Conservation (phyloP, 1,139 yeast genomes). For the Kodamaea sp. region DNA sequence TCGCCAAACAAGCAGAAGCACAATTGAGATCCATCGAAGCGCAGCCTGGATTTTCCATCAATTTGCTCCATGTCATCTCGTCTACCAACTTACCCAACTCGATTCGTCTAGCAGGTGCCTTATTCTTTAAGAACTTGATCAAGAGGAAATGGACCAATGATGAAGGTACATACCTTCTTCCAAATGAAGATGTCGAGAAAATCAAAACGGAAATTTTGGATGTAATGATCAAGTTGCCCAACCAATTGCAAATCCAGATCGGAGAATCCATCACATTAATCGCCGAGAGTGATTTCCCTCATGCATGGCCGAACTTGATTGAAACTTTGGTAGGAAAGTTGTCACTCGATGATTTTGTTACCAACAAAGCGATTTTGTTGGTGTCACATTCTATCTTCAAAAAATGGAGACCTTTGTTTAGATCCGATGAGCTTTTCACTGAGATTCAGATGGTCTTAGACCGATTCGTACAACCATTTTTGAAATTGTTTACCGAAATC, state of each 20-base stretch:
- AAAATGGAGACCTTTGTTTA: slow-evolving; percentile 93
- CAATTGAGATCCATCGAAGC: slow-evolving; percentile 61
- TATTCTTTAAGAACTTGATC: slow-evolving; percentile 86
- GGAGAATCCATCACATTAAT: slow-evolving; percentile 92
- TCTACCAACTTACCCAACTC: slow-evolving; percentile 53
- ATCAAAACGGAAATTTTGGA: slow-evolving; percentile 78
- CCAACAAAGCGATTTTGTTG: slow-evolving; percentile 81
- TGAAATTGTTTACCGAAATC: slow-evolving; percentile 62
- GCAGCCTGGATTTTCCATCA: slow-evolving; percentile 72
- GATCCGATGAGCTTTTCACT: slow-evolving; percentile 84
- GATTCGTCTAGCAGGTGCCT: slow-evolving; percentile 82
- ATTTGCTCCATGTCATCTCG: slow-evolving; percentile 77
- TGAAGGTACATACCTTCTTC: slow-evolving; percentile 73
- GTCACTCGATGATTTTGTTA: slow-evolving; percentile 61
- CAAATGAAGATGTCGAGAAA: slow-evolving; percentile 59
- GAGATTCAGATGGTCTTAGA: slow-evolving; percentile 88
- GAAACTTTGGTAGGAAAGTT: slow-evolving; percentile 74
- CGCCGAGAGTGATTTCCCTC: slow-evolving; percentile 96
- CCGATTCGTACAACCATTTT: slow-evolving; percentile 81
- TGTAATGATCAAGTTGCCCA: slow-evolving; percentile 80
- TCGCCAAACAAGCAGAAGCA: slow-evolving; percentile 63
- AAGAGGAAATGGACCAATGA: slow-evolving; percentile 88
- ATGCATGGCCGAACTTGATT: slow-evolving; percentile 77
- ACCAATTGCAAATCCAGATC: slow-evolving; percentile 76
- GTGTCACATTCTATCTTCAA: slow-evolving; percentile 96